These are phyloP conservation scores for Scenedesmus sp. DNA, from an alignment of 163 green algal species.

Conservation along the genomic window DNA sequence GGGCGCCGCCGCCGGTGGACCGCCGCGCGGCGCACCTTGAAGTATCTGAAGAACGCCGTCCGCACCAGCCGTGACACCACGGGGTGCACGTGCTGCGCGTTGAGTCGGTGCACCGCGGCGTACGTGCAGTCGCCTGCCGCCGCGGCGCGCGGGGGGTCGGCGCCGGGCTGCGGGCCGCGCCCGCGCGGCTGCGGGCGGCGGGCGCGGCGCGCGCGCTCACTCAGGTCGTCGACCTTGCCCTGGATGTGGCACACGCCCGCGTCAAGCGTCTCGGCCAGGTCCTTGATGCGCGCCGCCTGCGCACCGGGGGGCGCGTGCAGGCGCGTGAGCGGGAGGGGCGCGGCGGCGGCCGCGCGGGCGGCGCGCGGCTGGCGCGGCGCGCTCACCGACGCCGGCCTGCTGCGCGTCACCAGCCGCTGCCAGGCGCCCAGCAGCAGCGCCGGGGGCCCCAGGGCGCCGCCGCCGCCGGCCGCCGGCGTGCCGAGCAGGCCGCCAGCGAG, in stretches of 20 bases:
- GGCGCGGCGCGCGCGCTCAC: not conserved
- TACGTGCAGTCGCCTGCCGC: constrained; percentile 48
- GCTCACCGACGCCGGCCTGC: too few species aligned
- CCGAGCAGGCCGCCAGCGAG: too few species aligned
- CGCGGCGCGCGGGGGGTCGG: not conserved
- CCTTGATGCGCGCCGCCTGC: constrained; percentile 5
- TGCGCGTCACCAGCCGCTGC: too few species aligned
- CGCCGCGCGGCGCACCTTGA: constrained; percentile 73
- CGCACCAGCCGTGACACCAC: constrained; percentile 76
- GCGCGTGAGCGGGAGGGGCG: too few species aligned
- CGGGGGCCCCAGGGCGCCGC: too few species aligned
- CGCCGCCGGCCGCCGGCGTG: too few species aligned
- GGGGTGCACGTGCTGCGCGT: constrained; percentile 64
- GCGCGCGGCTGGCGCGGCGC: too few species aligned
- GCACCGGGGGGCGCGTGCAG: too few species aligned
- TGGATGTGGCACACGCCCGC: constrained; percentile 22
- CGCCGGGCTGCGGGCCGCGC: too few species aligned
- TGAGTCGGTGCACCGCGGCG: constrained; percentile 55
- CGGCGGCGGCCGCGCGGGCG: too few species aligned
- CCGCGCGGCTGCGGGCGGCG: not conserved
- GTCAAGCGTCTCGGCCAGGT: not conserved
- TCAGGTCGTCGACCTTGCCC: constrained; percentile 34
- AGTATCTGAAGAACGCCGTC: constrained; percentile 91
- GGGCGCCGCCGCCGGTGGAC: too few species aligned
- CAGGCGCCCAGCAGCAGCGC: too few species aligned